Evolutionary conservation across 2,329 filamentous ascomycete species (phyloP).

Genomic region (Paramyrothecium sp.): DNA sequence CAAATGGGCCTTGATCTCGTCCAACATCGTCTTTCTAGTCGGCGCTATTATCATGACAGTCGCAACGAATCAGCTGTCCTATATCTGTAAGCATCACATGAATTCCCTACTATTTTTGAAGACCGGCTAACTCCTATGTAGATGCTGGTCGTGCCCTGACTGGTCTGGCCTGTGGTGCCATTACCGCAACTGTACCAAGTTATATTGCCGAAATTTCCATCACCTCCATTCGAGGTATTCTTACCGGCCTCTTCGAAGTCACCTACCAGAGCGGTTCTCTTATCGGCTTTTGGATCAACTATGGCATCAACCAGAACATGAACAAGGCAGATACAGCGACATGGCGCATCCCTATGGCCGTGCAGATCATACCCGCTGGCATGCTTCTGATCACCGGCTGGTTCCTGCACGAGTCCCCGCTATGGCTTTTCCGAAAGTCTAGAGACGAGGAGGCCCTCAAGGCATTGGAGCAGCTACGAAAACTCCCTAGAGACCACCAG

Average conservation of each 20-base stretch:
- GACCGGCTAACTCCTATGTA: constrained; percentile 20
- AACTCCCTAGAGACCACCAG: constrained; percentile 37
- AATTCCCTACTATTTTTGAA: neutral
- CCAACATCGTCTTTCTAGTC: constrained; percentile 41
- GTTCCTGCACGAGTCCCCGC: constrained; percentile 41
- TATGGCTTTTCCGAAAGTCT: constrained; percentile 34
- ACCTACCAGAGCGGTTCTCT: constrained; percentile 52
- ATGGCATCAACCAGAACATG: constrained; percentile 40
- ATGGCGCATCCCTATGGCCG: constrained; percentile 49
- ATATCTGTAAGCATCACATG: constrained; percentile 33
- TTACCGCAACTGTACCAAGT: constrained; percentile 58
- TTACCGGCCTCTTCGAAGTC: constrained; percentile 52
- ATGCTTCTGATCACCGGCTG: constrained; percentile 42
- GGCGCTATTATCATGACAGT: constrained; percentile 43
- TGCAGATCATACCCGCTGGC: constrained; percentile 43
- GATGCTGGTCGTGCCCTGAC: constrained; percentile 58
- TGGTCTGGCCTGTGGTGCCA: constrained; percentile 55
- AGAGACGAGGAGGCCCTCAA: constrained; percentile 28
- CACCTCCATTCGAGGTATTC: constrained; percentile 55
- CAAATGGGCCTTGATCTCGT: constrained; percentile 46
- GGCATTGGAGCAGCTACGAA: constrained; percentile 36
- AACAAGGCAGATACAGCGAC: constrained; percentile 26
- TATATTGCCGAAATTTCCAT: constrained; percentile 64
- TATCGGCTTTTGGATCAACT: constrained; percentile 53
- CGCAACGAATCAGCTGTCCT: constrained; percentile 36